Percentiles rank a stretch among this genome's conserved stretches.
Evolutionary conservation across 306 rosid species (phyloP).

Genomic region (Acacia acuminata): DNA sequence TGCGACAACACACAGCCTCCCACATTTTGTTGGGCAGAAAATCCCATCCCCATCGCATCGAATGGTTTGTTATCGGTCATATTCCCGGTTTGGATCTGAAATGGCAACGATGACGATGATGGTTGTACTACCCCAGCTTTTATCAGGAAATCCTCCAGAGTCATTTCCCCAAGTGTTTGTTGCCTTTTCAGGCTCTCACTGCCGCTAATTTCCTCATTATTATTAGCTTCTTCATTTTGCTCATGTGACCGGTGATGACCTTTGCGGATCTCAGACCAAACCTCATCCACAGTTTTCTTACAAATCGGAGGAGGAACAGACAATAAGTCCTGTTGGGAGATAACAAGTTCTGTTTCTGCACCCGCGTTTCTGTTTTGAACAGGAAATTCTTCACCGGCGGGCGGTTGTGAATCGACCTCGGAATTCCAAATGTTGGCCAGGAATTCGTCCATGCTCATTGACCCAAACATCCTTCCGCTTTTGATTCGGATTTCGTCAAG

Average conservation of each 20-base stretch:
- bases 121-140: conserved; percentile 73
- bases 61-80: conserved; percentile 3
- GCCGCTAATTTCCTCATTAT: not conserved
- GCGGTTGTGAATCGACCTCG: conserved; percentile 22
- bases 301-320: conserved; percentile 59
- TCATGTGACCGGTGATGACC: conserved; percentile 9
- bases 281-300: conserved; percentile 69
- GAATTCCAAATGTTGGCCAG: conserved; percentile 64
- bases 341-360: conserved; percentile 10
- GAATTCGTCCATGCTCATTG: conserved; percentile 81
- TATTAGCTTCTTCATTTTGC: not conserved
- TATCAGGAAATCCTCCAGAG: conserved; percentile 71
- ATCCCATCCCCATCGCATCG: conserved; percentile 32
- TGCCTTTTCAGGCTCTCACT: conserved; percentile 33
- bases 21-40: conserved; percentile 30
- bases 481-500: conserved; percentile 62
- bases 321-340: conserved; percentile 33
- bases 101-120: conserved; percentile 19
- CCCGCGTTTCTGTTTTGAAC: conserved; percentile 10
- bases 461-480: conserved; percentile 55
- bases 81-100: conserved; percentile 25
- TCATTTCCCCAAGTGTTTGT: conserved; percentile 59
- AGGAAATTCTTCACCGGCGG: conserved; percentile 15
- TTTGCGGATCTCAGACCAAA: conserved; percentile 68
- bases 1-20: conserved; percentile 16